Base-by-base conservation (phyloP, 352 stramenopile genomes). In the Phytophthora colocasiae region DNA sequence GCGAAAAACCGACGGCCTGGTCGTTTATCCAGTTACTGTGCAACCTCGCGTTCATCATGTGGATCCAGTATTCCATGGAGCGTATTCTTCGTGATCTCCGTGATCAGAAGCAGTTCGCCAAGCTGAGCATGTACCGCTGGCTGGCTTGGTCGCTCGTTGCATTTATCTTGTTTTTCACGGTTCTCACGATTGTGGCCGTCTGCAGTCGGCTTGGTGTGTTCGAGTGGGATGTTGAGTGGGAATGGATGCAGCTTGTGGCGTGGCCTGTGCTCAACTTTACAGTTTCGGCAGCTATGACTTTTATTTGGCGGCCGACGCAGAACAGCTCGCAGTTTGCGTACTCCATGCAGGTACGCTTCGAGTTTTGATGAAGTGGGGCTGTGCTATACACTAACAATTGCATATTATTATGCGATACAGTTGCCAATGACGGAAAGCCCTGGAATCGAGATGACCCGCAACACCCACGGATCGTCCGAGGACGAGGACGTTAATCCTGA, bases 231-330 rank as follows among this genome's bases (percentile, higher is more conserved):
- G 91, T 96, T 40, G 87, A 97, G 66, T 97, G 85, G 81, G 85
- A 96, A 59, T 97, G 91, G 91, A 93, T 95, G 78, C 84, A 96
- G 58, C 78, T 96, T n/a, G 91, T 97, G 32, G 88, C 87, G 22
- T 97, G 90, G 89, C 89, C 91, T 12, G 85, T 97, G 43, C 79
- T 97, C 40, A 97, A 97, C 71, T 97, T 97, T 54, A 94, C 78
- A 2, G 89, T 97, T 14, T 93, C 91, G 53, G 74, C 85, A 11
- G 87, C 91, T 1, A 96, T 97, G 83, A 92, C 89, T 57, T 76
- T 94, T 56, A 97, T 97, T 56, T 97, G 91, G 91, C 83, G 89
- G 11, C 91, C 91, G 3, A 96, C 87, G 0, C 75, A 90, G 57
- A 93, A 89, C 64, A 93, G 83, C 52, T 95, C 88, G 15, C 86